phyloP scores from a whole-genome alignment of 2,329 filamentous ascomycete species.

The Aspergillus fumigatus region DNA sequence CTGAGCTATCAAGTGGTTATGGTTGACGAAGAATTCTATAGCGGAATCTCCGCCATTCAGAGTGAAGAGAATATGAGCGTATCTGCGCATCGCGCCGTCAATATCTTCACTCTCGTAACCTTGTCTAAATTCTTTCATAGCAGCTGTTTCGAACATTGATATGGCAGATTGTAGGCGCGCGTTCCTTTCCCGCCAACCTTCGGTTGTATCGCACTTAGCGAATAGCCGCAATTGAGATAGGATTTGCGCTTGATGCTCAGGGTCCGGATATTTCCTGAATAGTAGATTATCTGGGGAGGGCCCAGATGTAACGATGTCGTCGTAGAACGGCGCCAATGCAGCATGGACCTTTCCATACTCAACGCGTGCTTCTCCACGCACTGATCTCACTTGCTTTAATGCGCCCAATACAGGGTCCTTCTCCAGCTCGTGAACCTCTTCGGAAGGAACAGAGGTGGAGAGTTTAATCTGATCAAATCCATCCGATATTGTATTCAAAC shows the following conservation, averaged over 20 bases:
- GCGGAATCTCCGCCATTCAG: conserved; percentile 76
- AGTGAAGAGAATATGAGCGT: conserved; percentile 76
- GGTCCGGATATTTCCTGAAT: conserved; percentile 81
- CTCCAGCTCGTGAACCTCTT: conserved; percentile 44
- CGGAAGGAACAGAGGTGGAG: conserved; percentile 32
- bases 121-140: conserved; percentile 86
- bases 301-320: conserved; percentile 68
- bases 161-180: conserved; percentile 70
- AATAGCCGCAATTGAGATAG: conserved; percentile 76
- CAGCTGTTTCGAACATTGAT: conserved; percentile 82
- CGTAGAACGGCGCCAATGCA: conserved; percentile 84
- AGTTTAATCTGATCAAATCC: conserved; percentile 77
- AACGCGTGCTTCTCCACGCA: conserved; percentile 77
- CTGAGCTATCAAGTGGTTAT: conserved; percentile 77
- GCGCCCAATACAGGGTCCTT: conserved; percentile 63
- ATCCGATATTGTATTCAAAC: conserved; percentile 48
- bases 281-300: conserved; percentile 72
- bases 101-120: conserved; percentile 87
- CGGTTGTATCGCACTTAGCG: conserved; percentile 71
- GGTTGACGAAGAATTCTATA: conserved; percentile 81
- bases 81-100: conserved; percentile 81
- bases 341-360: conserved; percentile 90
- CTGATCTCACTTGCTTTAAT: conserved; percentile 67
- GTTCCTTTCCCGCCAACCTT: conserved; percentile 67
- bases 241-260: conserved; percentile 86